Base-by-base conservation (phyloP, 2,329 filamentous ascomycete genomes). In the Aspergillus texensis region DNA sequence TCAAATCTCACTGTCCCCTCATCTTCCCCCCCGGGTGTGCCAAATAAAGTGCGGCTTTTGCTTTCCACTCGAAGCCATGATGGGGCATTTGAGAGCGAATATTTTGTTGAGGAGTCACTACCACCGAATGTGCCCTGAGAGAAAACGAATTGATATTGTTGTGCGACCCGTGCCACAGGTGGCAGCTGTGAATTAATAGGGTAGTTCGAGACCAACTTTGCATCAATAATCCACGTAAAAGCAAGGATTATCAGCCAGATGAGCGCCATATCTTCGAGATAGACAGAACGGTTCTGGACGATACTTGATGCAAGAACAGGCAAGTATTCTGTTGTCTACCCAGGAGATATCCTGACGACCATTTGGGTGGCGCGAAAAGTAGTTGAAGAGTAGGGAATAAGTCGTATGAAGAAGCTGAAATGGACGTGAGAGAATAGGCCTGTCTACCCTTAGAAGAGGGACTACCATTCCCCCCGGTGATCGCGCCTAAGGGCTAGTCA, bases 181-280 rank as follows among this genome's bases (percentile, higher is more conserved):
- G 93, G 93, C 1, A 96, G 85, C 76, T 97, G 93, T 2, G 91
- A 89, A 77, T 95, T 96, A 76, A 96, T 84, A 0, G 93, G 93
- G 70, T 94, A 94, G 54, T 82, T 81, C 56, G 82, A 72, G 62
- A 67, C 72, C 67, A 79, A 75, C 62, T 71, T 72, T 54, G 79
- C 80, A 63, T 70, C 67, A 26, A 74, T 71, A 62, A 70, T 67
- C 68, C 68, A 65, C 41, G 74, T 57, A 24, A 77, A 63, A 24
- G 67, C 63, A 61, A 77, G 62, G 54, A 72, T 36, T 43, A 73
- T 63, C 62, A 71, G 58, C 52, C 73, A 61, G 62, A 72, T 62
- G 61, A 68, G 66, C 59, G 70, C 71, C 73, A 74, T 78, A 58
- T 66, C 69, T 64, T 66, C 57, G 55, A 67, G 55, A 55, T 36